These are phyloP conservation scores for Ailanthus altissimus DNA, from an alignment of 345 rosid species.

Conservation along the genomic window DNA sequence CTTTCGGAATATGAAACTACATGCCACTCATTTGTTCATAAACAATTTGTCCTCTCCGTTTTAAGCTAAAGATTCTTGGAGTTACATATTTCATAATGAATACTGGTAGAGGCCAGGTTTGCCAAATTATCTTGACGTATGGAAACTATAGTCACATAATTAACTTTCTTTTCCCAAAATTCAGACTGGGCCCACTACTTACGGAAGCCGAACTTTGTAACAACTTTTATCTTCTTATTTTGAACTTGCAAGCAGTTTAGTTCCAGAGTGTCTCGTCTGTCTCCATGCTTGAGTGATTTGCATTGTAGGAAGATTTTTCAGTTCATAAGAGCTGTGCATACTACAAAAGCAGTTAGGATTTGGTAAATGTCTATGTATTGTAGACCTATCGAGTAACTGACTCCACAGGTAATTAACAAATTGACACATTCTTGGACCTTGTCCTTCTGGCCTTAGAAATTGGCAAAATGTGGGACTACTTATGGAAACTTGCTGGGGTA, in stretches of 20 bases:
- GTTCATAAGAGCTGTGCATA: background rate
- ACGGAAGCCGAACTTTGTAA: background rate
- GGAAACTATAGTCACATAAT: too few relatives aligned
- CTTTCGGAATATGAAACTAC: background rate
- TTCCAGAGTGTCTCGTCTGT: background rate
- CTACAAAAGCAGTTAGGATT: too few relatives aligned
- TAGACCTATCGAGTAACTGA: background rate
- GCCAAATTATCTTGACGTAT: too few relatives aligned
- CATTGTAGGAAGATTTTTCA: background rate
- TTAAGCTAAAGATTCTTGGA: background rate
- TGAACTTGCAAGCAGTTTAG: background rate
- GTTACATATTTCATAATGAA: background rate
- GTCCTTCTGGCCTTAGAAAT: background rate
- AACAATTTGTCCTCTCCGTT: background rate
- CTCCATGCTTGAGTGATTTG: background rate
- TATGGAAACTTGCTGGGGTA: background rate
- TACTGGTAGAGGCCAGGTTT: background rate
- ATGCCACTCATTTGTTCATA: background rate
- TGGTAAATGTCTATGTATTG: background rate
- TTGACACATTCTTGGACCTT: background rate
- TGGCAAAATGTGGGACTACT: background rate
- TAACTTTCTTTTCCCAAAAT: too few relatives aligned
- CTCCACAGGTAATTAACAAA: background rate
- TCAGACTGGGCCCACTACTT: too few relatives aligned
- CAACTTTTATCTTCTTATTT: background rate